Percentiles rank a stretch among this genome's conserved stretches.
Conservation (phyloP, 2,329 filamentous ascomycete genomes). For the Phoma sp. region DNA sequence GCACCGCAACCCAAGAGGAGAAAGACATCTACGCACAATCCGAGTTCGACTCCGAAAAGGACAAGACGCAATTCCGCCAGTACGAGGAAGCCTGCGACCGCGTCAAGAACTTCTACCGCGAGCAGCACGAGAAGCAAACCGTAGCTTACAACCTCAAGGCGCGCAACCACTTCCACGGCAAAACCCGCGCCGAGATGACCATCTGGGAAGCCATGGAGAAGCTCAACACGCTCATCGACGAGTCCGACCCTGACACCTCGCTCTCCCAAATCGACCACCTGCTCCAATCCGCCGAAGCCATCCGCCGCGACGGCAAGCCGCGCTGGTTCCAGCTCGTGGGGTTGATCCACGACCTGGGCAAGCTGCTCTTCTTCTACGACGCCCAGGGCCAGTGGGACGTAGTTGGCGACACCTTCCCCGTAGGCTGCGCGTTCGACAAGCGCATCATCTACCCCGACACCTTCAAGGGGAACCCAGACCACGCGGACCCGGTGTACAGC, state of each 20-base stretch:
- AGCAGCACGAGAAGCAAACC: constrained; percentile 73
- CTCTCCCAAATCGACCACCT: constrained; percentile 90
- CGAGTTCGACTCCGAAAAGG: constrained; percentile 74
- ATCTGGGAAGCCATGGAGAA: constrained; percentile 94
- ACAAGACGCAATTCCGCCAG: constrained; percentile 81
- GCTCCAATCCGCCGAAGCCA: constrained; percentile 86
- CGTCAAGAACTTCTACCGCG: constrained; percentile 85
- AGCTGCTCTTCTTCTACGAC: constrained; percentile 79
- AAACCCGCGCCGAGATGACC: constrained; percentile 76
- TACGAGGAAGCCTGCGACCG: constrained; percentile 83
- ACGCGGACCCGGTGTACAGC: constrained; percentile 71
- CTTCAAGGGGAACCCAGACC: constrained; percentile 79
- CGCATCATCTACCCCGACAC: constrained; percentile 81
- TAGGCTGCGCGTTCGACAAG: constrained; percentile 76
- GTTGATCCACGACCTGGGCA: constrained; percentile 80
- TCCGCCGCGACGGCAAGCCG: constrained; percentile 82
- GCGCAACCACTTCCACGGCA: constrained; percentile 71
- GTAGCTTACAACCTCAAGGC: constrained; percentile 84
- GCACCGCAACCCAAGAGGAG: constrained; percentile 52
- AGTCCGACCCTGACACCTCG: constrained; percentile 87
- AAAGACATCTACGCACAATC: constrained; percentile 63
- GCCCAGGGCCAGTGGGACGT: constrained; percentile 93
- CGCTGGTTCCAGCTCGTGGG: constrained; percentile 82
- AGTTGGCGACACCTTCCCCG: constrained; percentile 83
- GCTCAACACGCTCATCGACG: constrained; percentile 87